Base-by-base conservation (phyloP, 805 yeast species). In the Lachancea thermotolerans region DNA sequence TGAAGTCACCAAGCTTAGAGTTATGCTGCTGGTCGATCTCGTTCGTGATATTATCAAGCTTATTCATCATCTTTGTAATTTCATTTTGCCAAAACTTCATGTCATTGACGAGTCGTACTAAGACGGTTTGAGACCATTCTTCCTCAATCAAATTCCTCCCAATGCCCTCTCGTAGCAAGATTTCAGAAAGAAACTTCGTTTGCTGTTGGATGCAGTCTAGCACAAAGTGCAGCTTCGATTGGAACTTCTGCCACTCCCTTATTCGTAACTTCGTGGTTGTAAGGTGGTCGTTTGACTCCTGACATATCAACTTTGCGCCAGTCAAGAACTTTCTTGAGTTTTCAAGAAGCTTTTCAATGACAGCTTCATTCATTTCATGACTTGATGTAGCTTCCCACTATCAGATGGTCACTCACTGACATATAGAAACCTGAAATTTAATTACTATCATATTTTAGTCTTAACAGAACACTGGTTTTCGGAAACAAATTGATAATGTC, bases 221-320 rank as follows among this genome's bases (percentile, higher is more conserved):
- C 37, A 76, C 56, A 51, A 74, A 81, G 28, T 64, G 64, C 9
- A 72, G 58, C 42, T 68, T 70, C 2, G 76, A 71, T 52, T 73
- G 59, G 35, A 64, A 57, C 11, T 67, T 64, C 33, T 75, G 73
- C 45, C 75, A 67, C 18, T 57, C 51, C 30, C 66, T 67, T 8
- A 77, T 61, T 11, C 66, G 58, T n/a, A 55, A 57, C 30, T 64
- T 58, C 1, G 73, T 66, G 10, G 61, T 59, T 1, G 64, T 59
- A 8, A 77, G 65, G 17, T 62, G 56, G 16, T 54, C 51, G 53
- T 73, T 74, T 15, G 83, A 81, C 30, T 68, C 69, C n/a, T 69
- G 68, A 42, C 85, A 79, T 3, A 75, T 55, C 8, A 67, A 64
- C 44, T 74, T 78, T 0, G 82, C 83, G 11, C 68, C 66, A 1